Evolutionary conservation across 805 yeast genomes (phyloP).

Genomic region (Metschnikowia continentalis): DNA sequence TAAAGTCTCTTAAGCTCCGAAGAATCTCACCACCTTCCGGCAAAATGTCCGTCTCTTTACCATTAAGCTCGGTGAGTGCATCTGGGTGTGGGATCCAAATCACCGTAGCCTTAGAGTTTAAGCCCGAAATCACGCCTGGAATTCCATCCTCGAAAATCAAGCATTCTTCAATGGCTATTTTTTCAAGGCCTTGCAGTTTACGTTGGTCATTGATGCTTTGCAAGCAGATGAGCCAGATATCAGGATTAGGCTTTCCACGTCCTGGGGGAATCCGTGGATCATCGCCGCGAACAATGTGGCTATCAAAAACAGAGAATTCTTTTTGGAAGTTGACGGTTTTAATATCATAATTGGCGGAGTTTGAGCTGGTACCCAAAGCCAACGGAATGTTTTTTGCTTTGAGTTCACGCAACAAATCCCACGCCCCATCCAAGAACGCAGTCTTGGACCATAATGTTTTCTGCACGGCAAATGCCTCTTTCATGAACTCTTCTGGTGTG

Average conservation of each 20-base stretch:
- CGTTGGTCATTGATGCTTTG: slow-evolving; percentile 59
- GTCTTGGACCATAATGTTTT: slow-evolving; percentile 58
- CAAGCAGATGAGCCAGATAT: slow-evolving; percentile 84
- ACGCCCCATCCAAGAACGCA: slow-evolving; percentile 79
- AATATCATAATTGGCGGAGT: slow-evolving; percentile 50
- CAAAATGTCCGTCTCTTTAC: slow-evolving; percentile 47
- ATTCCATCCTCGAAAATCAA: slow-evolving; percentile 93
- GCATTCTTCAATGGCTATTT: slow-evolving; percentile 71
- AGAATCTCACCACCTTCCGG: slow-evolving; percentile 50
- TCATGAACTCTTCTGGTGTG: slow-evolving; percentile 61
- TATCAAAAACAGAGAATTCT: slow-evolving; percentile 60
- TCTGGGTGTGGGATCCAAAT: slow-evolving; percentile 91
- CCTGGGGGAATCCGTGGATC: slow-evolving; percentile 79
- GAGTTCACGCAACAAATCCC: slow-evolving; percentile 57
- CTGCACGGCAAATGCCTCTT: slow-evolving; percentile 52
- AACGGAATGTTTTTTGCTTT: slow-evolving; percentile 59
- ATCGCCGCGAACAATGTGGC: slow-evolving; percentile 81
- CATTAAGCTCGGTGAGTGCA: slow-evolving; percentile 53
- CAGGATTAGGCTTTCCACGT: slow-evolving; percentile 90
- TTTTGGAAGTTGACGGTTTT: slow-evolving; percentile 69
- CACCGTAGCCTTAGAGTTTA: slow-evolving; percentile 78
- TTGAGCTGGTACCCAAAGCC: slow-evolving; percentile 88
- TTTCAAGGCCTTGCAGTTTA: slow-evolving; percentile 33
- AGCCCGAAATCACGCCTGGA: slow-evolving; percentile 85
- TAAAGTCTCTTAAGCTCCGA: slow-evolving; percentile 11